Conservation (phyloP, 1,139 yeast genomes). For the Diutina pseudorugosa region DNA sequence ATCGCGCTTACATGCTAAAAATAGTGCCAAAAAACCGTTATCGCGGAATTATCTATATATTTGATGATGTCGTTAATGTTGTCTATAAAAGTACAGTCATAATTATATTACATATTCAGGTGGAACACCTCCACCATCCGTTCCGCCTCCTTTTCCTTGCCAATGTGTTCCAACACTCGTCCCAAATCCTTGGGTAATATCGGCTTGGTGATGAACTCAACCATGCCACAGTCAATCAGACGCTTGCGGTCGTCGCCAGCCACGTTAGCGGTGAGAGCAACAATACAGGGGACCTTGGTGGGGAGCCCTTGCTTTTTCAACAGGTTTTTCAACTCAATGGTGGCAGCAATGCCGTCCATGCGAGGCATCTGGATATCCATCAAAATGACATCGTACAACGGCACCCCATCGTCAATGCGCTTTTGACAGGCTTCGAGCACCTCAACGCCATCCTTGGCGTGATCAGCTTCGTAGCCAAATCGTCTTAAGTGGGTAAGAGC, state of each 20-base stretch:
- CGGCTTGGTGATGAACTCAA: conserved; percentile 45
- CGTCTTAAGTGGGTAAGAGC: conserved; percentile 39
- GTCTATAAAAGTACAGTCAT: background rate
- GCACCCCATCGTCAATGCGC: conserved; percentile 15
- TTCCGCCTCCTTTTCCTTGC: conserved; percentile 7
- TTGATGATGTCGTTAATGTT: background rate
- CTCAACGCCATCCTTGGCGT: conserved; percentile 44
- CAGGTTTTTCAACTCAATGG: conserved; percentile 20
- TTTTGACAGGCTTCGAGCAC: conserved; percentile 28
- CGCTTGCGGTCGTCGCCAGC: conserved; percentile 42
- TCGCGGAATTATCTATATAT: background rate
- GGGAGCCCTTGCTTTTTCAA: conserved; percentile 14
- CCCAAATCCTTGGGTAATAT: conserved; percentile 36
- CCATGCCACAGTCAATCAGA: conserved; percentile 41
- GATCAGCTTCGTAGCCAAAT: conserved; percentile 42
- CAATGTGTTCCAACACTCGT: conserved; percentile 17
- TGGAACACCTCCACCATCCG: background rate
- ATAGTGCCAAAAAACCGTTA: background rate
- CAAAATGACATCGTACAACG: conserved; percentile 33
- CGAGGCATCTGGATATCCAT: conserved; percentile 50
- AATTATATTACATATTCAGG: background rate
- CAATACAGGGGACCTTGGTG: conserved; percentile 26
- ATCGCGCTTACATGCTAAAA: background rate
- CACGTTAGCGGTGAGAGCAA: conserved; percentile 47
- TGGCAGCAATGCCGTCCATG: conserved; percentile 39